phyloP scores from a whole-genome alignment of 148 eudicot species.

The Nepenthes mirabilis region DNA sequence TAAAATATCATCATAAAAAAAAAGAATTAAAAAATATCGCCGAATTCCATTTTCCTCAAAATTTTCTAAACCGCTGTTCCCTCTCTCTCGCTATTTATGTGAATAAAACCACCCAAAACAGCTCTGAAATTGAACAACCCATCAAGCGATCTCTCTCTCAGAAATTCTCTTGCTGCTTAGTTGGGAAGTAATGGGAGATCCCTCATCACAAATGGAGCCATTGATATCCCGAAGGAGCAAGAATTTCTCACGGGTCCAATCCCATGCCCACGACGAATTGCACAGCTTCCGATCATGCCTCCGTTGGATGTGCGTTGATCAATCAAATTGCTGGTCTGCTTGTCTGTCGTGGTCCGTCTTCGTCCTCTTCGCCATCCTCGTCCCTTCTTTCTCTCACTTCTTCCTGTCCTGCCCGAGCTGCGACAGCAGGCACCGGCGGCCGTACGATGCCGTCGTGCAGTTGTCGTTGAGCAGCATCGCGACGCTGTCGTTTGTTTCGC shows the following conservation, averaged over 20 bases:
- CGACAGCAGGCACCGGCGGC: conserved; percentile 43
- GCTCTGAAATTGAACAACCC: neutral
- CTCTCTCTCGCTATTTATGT: conserved; percentile 16
- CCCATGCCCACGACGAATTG: conserved; percentile 60
- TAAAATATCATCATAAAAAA: too few relatives aligned
- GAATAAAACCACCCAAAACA: too few relatives aligned
- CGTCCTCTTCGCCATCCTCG: conserved; percentile 28
- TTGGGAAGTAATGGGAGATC: too few relatives aligned
- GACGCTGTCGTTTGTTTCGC: conserved; percentile 51
- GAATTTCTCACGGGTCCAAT: conserved; percentile 21
- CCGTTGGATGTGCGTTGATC: conserved; percentile 78
- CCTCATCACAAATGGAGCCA: too few relatives aligned
- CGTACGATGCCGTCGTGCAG: conserved; percentile 61
- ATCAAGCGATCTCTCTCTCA: conserved; percentile 7
- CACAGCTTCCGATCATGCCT: conserved; percentile 54
- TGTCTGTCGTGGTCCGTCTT: conserved; percentile 54
- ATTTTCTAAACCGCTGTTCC: neutral
- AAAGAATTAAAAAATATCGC: too few relatives aligned
- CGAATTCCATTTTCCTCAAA: too few relatives aligned
- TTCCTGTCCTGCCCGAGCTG: conserved; percentile 52
- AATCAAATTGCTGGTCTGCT: conserved; percentile 26
- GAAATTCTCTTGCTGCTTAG: neutral
- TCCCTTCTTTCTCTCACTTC: conserved; percentile 68
- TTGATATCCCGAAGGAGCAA: neutral
- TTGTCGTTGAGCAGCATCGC: conserved; percentile 58